Base-by-base conservation (phyloP, 2,329 filamentous ascomycete species). In the Xylariaceae sp. region DNA sequence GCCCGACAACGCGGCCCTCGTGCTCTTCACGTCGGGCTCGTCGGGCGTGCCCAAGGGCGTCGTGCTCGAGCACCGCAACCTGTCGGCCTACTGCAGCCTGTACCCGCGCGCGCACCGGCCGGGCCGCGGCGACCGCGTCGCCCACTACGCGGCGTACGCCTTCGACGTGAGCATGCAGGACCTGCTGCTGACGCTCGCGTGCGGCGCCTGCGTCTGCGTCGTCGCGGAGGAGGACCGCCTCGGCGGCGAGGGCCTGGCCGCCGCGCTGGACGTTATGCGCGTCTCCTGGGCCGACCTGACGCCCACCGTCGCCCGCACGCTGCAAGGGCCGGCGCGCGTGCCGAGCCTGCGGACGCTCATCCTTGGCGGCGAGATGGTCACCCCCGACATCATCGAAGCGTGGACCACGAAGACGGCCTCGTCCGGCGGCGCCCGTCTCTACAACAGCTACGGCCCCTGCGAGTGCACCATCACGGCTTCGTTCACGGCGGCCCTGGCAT, bases 31-130 rank as follows among this genome's bases (percentile, higher is more conserved):
- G 61, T 32, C 25, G n/a, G 68, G 67, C n/a, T 68, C 64, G 13
- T 70, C 67, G 2, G 67, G 68, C 10, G 50, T 56, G 19, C 67
- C 68, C 4, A 72, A 72, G 51, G 67, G 67, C 16, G 64, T 70
- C 17, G 57, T 67, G 18, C 35, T 56, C 17, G 11, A 24, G 6
- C 45, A 41, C 18, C 23, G 29, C n/a, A 11, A 17, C 28, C 4
- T 21, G 38, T n/a, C 26, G 33, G 5, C 34, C 35, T 5, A 39
- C 31, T 24, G 8, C 27, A 1, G 14, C 27, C 6, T 10, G 29
- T 16, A 30, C 32, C 6, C 22, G 33, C 13, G 18, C 30, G 10
- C 35, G 29, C 3, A n/a, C 35, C 2, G 3, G 28, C n/a, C 33
- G 50, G 13, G 39, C 33, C 12, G 22, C 33, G 3, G 25, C 23